Percentiles rank a stretch among this genome's conserved stretches.
phyloP scores from a whole-genome alignment of 352 stramenopile genomes.

The Phytophthora sp. region DNA sequence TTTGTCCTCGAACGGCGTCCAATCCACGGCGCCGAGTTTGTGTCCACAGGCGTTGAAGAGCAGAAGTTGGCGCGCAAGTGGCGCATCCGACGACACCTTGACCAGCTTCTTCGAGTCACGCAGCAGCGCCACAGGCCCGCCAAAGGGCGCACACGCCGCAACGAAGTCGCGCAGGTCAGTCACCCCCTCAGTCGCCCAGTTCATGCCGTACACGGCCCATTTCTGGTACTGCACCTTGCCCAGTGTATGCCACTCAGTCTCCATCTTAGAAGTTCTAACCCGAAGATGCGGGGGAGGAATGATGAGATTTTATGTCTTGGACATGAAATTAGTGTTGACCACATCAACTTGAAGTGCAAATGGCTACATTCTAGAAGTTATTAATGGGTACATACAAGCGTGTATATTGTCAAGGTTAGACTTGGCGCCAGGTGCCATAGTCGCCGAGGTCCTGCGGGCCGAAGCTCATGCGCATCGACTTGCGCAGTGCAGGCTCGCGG shows the following conservation, averaged over 20 bases:
- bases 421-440: conserved; percentile 53
- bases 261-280: conserved; percentile 37
- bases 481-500: conserved; percentile 69
- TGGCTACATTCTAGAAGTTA: not conserved
- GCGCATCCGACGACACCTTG: conserved; percentile 57
- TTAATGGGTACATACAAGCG: conserved; percentile 9
- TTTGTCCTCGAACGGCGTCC: conserved; percentile 74
- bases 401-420: too few species aligned
- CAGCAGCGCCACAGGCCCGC: conserved; percentile 72
- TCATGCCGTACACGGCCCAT: conserved; percentile 76
- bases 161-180: conserved; percentile 74
- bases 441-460: conserved; percentile 48
- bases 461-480: conserved; percentile 53
- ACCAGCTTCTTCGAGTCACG: conserved; percentile 81
- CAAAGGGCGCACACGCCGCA: conserved; percentile 64
- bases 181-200: conserved; percentile 58
- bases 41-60: conserved; percentile 81
- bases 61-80: conserved; percentile 63
- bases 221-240: conserved; percentile 90
- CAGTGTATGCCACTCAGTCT: conserved; percentile 86
- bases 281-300: not conserved
- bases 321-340: not conserved
- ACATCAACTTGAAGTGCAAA: too few species aligned
- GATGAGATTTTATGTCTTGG: conserved; percentile 2
- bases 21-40: conserved; percentile 65